These are phyloP conservation scores for sunflower (Helianthus annuus) DNA, from an alignment of 129 eudicot genomes.

Conservation along the genomic window DNA sequence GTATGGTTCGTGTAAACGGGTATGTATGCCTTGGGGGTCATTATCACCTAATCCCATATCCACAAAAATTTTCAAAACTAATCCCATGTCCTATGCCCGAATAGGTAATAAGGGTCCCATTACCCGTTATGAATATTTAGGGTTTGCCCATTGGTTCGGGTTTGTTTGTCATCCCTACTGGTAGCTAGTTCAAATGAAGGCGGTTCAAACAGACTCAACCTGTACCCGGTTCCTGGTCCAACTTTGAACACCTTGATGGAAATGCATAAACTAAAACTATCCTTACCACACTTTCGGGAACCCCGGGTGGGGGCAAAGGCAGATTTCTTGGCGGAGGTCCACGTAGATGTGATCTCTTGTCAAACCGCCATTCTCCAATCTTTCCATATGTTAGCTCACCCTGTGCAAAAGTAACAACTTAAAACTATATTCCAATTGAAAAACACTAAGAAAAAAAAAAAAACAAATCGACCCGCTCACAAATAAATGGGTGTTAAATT, in stretches of 20 bases:
- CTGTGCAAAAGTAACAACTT: constrained; percentile 38
- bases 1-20: too few relatives aligned
- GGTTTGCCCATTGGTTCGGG: background rate
- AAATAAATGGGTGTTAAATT: background rate
- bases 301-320: constrained; percentile 72
- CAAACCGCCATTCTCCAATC: constrained; percentile 81
- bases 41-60: too few relatives aligned
- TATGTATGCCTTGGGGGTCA: too few relatives aligned
- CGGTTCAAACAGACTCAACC: too few relatives aligned
- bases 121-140: too few relatives aligned
- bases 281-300: constrained; percentile 83
- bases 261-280: constrained; percentile 9
- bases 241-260: background rate
- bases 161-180: too few relatives aligned
- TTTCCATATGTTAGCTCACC: constrained; percentile 79
- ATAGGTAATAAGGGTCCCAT: too few relatives aligned
- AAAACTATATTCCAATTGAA: constrained; percentile 11
- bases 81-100: too few relatives aligned
- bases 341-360: constrained; percentile 60
- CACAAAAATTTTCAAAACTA: background rate
- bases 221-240: too few relatives aligned
- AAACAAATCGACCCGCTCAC: background rate
- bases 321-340: constrained; percentile 68
- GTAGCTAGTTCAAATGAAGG: too few relatives aligned
- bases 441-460: background rate